Evolutionary conservation across 2,329 filamentous ascomycete species (phyloP).

Genomic region (Emmonsiellopsis sp.): DNA sequence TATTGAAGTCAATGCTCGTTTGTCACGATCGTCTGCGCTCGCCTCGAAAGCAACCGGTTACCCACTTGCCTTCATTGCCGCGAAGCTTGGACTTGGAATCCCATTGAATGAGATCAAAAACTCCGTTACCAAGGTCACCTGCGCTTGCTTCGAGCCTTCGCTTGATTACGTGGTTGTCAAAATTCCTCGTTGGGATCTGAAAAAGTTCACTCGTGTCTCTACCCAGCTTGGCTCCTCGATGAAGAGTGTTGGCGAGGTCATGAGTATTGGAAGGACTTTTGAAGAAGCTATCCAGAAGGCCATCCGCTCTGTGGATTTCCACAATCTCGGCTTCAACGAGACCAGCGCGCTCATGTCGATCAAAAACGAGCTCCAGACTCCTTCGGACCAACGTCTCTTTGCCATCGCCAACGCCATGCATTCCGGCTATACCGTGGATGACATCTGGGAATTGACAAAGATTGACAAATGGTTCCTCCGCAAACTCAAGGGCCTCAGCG

Average conservation of each 20-base stretch:
- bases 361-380: conserved; percentile 90
- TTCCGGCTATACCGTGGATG: conserved; percentile 83
- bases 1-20: conserved; percentile 94
- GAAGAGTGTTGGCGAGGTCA: conserved; percentile 99
- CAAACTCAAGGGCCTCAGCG: conserved; percentile 80
- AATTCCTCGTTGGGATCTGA: conserved; percentile 97
- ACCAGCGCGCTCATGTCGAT: conserved; percentile 90
- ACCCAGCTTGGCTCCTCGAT: conserved; percentile 94
- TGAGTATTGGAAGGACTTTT: conserved; percentile 94
- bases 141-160: conserved; percentile 96
- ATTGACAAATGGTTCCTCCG: conserved; percentile 98
- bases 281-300: conserved; percentile 98
- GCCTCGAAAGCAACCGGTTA: conserved; percentile 97
- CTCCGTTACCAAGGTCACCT: conserved; percentile 89
- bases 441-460: conserved; percentile 96
- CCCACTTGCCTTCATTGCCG: conserved; percentile 89
- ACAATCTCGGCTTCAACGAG: conserved; percentile 90
- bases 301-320: conserved; percentile 87
- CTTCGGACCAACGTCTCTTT: conserved; percentile 93
- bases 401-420: conserved; percentile 98
- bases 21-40: conserved; percentile 89
- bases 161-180: conserved; percentile 98
- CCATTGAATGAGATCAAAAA: conserved; percentile 95
- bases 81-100: conserved; percentile 90
- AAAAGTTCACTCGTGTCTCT: conserved; percentile 96